Percentiles rank a stretch among this genome's conserved stretches.
These are phyloP conservation scores for Fusarium scirpi DNA, from an alignment of 2,329 filamentous ascomycete species.

Conservation along the genomic window DNA sequence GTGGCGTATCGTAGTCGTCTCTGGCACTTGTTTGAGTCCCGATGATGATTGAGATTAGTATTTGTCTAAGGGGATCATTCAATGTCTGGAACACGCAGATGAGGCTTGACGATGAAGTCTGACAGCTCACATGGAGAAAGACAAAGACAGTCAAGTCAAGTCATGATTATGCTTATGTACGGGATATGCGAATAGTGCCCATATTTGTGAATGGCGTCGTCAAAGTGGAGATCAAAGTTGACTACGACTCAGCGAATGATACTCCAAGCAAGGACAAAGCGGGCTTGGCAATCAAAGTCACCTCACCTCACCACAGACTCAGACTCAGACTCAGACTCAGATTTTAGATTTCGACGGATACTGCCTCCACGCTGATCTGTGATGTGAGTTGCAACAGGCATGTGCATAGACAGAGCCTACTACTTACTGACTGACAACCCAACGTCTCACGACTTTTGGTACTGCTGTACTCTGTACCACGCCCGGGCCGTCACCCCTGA, in stretches of 20 bases:
- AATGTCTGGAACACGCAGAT: constrained; percentile 26
- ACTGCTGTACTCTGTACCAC: constrained; percentile 31
- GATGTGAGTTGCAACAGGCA: background rate
- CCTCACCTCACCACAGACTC: background rate
- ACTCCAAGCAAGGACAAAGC: constrained; percentile 6
- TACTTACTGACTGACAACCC: constrained; percentile 24
- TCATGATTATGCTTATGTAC: constrained; percentile 22
- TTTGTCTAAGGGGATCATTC: constrained; percentile 21
- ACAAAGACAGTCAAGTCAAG: background rate
- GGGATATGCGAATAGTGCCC: constrained; percentile 34
- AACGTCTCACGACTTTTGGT: constrained; percentile 41
- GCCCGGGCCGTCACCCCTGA: constrained; percentile 40
- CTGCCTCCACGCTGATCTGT: constrained; percentile 13
- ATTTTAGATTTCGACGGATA: constrained; percentile 16
- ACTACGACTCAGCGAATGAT: constrained; percentile 21
- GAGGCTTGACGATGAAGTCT: constrained; percentile 35
- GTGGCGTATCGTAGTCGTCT: background rate
- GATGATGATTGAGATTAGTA: constrained; percentile 27
- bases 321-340: constrained; percentile 5
- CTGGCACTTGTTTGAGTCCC: constrained; percentile 19
- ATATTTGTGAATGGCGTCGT: constrained; percentile 35
- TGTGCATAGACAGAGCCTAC: background rate
- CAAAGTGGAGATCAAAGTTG: constrained; percentile 22
- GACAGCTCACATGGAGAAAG: constrained; percentile 24
- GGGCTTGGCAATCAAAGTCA: constrained; percentile 20